Percentiles rank a stretch among this genome's conserved stretches.
Conservation (phyloP, 139 green algal species). For the Ostreobium quekettii region DNA sequence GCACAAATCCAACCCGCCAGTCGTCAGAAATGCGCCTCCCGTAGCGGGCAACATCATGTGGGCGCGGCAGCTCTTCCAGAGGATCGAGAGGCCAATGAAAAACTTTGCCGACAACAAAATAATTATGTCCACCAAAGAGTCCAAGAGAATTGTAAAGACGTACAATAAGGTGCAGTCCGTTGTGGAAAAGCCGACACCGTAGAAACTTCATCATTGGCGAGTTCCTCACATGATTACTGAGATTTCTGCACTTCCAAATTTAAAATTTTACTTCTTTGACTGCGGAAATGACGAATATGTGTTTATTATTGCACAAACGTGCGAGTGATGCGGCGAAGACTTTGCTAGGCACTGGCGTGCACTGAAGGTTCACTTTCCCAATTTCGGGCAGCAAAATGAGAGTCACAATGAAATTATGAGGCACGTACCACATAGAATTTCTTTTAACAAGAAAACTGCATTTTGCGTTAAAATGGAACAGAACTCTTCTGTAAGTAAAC, state of each 20-base stretch:
- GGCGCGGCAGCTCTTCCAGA: conserved; percentile 77
- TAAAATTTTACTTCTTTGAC: neutral
- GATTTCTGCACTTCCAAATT: neutral
- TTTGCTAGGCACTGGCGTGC: too few species aligned
- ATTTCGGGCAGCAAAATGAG: too few species aligned
- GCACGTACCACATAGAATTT: too few species aligned
- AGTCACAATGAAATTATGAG: too few species aligned
- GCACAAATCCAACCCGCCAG: conserved; percentile 72
- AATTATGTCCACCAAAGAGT: conserved; percentile 81
- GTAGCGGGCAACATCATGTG: conserved; percentile 80
- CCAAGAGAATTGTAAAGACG: conserved; percentile 71
- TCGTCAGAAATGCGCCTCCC: conserved; percentile 74
- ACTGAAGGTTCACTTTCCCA: too few species aligned
- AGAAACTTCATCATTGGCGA: too few species aligned
- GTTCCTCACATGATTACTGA: neutral
- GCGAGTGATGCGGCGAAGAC: too few species aligned
- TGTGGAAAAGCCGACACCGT: neutral
- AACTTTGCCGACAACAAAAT: conserved; percentile 66
- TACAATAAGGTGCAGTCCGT: conserved; percentile 72
- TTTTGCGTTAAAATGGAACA: too few species aligned
- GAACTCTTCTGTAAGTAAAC: too few species aligned
- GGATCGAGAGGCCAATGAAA: conserved; percentile 88
- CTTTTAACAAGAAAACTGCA: too few species aligned
- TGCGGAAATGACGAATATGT: neutral
- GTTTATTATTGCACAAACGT: too few species aligned